Conservation (phyloP, 2,329 filamentous ascomycete genomes). For the Ustulina deusta region DNA sequence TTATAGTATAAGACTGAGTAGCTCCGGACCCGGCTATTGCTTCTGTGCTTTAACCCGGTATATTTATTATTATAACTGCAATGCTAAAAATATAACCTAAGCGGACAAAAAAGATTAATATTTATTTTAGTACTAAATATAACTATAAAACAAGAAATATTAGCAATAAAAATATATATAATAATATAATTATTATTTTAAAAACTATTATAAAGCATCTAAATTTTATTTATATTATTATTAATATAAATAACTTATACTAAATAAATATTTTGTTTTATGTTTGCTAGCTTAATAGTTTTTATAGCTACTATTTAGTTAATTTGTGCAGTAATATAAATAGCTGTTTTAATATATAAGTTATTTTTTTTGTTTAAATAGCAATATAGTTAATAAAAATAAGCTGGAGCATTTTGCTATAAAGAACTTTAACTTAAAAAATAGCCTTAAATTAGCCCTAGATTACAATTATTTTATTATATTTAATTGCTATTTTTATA, state of each 20-base stretch:
- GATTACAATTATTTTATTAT: background rate
- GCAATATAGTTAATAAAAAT: background rate
- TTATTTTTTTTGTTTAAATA: background rate
- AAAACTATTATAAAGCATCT: background rate
- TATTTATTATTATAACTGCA: background rate
- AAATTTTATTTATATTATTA: background rate
- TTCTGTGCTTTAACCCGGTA: background rate
- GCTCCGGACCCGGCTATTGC: background rate
- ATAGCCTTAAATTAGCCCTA: background rate
- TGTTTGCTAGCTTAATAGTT: background rate
- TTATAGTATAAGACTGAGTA: background rate
- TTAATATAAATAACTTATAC: background rate
- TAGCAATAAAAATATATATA: constrained; percentile 1
- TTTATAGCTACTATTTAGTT: background rate
- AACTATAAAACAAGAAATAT: background rate
- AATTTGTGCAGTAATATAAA: background rate
- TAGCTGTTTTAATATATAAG: constrained; percentile 1
- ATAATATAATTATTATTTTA: constrained; percentile 4
- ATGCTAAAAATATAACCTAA: background rate
- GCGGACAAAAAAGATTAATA: background rate
- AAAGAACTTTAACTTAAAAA: background rate
- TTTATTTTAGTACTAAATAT: background rate
- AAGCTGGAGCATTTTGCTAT: background rate
- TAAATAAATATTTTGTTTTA: background rate
- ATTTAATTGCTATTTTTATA: background rate